Evolutionary conservation across 1,139 yeast genomes (phyloP).

Genomic region (Geotrichum restrictum): DNA sequence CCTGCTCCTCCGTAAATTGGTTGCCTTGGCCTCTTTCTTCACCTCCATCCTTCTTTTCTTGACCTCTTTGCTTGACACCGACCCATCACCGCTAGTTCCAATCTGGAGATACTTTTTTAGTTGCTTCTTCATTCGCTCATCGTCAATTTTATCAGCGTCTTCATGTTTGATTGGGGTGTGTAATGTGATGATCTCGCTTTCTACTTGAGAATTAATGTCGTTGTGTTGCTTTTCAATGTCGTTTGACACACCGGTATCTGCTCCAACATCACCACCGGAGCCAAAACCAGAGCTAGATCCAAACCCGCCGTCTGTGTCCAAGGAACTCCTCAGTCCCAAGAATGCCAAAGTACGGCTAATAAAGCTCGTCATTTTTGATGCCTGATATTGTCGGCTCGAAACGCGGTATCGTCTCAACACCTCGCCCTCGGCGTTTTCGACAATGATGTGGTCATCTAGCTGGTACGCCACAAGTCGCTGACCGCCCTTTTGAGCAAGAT

Average conservation of each 20-base stretch:
- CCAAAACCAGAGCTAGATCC: too few relatives aligned
- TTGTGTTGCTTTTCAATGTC: constrained; percentile 27
- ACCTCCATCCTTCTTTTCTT: not conserved
- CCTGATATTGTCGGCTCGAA: constrained; percentile 11
- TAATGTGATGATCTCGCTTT: not conserved
- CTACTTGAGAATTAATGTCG: constrained; percentile 8
- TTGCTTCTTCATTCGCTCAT: constrained; percentile 12
- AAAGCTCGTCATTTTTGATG: constrained; percentile 15
- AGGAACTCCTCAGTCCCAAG: too few relatives aligned
- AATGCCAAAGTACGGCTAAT: constrained; percentile 31
- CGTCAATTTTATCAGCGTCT: constrained; percentile 1
- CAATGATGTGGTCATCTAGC: constrained; percentile 67
- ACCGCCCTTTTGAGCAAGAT: too few relatives aligned
- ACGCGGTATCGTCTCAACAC: constrained; percentile 76
- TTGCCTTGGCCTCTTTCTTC: not conserved
- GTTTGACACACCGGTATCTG: constrained; percentile 8
- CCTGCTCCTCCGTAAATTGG: too few relatives aligned
- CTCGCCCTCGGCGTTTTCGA: constrained; percentile 92
- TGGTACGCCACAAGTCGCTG: constrained; percentile 50
- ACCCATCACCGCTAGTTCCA: too few relatives aligned
- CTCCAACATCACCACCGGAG: too few relatives aligned
- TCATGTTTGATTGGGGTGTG: not conserved
- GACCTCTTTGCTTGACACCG: too few relatives aligned
- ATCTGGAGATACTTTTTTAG: constrained; percentile 2
- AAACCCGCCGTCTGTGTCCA: too few relatives aligned